phyloP scores from a whole-genome alignment of 148 eudicot species.

The Selenicereus undatus region DNA sequence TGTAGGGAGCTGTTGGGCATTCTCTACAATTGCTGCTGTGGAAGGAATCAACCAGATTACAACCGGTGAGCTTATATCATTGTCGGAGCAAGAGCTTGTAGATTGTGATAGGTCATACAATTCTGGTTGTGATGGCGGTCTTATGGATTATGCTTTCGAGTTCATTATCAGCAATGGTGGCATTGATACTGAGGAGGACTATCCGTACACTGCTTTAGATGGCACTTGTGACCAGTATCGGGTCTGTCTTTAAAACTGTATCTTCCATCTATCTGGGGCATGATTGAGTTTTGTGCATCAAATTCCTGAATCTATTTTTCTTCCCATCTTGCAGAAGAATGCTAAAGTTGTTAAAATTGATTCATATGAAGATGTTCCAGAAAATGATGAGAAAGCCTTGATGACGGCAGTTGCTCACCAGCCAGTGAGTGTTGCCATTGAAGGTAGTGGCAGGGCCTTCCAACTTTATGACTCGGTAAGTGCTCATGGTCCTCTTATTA shows the following conservation, averaged over 20 bases:
- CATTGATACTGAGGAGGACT: constrained; percentile 64
- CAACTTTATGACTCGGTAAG: constrained; percentile 75
- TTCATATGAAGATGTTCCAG: constrained; percentile 70
- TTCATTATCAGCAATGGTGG: constrained; percentile 78
- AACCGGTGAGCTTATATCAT: constrained; percentile 52
- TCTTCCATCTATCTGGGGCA: too few relatives aligned
- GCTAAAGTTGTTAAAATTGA: constrained; percentile 73
- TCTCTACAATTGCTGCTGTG: constrained; percentile 68
- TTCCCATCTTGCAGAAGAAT: constrained; percentile 48
- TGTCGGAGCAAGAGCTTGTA: constrained; percentile 85
- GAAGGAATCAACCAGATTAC: constrained; percentile 76
- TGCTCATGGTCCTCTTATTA: background rate
- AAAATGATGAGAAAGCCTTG: constrained; percentile 58
- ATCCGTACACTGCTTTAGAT: constrained; percentile 59
- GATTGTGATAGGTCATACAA: constrained; percentile 58
- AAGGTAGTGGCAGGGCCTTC: constrained; percentile 70
- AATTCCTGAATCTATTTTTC: background rate
- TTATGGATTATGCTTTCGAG: constrained; percentile 70
- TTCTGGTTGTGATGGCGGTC: constrained; percentile 79
- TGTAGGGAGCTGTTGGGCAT: constrained; percentile 96
- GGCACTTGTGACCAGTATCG: constrained; percentile 51
- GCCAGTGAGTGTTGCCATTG: constrained; percentile 84
- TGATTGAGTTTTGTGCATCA: background rate
- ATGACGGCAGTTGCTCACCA: constrained; percentile 75
- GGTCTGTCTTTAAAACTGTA: constrained; percentile 30